Percentiles rank a stretch among this genome's conserved stretches.
Evolutionary conservation across 2,329 filamentous ascomycete genomes (phyloP).

Genomic region (Dothistroma pini): DNA sequence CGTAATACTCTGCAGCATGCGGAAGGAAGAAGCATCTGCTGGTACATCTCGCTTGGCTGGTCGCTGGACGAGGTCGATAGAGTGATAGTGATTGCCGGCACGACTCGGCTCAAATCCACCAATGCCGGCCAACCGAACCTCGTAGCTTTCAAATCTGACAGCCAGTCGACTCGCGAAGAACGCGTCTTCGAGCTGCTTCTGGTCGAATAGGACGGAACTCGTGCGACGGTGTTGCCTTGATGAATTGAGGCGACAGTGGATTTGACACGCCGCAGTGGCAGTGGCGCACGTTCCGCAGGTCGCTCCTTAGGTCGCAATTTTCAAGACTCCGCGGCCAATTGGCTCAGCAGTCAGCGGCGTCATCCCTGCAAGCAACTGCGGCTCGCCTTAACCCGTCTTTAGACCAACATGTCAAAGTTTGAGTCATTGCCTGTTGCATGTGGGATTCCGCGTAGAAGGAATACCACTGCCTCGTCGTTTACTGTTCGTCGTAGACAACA

Average conservation of each 20-base stretch:
- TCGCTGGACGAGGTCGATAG: neutral
- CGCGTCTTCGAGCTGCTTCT: neutral
- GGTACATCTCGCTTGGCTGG: neutral
- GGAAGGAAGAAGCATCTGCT: neutral
- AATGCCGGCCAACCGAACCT: neutral
- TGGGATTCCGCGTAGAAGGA: conserved; percentile 4
- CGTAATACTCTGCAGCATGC: neutral
- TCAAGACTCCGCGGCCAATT: conserved; percentile 13
- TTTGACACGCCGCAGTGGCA: conserved; percentile 6
- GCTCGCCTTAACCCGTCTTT: conserved; percentile 11
- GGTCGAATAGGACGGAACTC: neutral
- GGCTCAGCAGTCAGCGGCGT: conserved; percentile 12
- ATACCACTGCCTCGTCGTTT: neutral
- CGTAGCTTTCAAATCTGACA: neutral
- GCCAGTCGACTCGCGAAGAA: neutral
- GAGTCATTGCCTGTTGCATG: conserved; percentile 17
- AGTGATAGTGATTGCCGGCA: neutral
- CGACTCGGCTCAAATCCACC: neutral
- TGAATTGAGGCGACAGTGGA: neutral
- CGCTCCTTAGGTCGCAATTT: neutral
- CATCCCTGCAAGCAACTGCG: conserved; percentile 20
- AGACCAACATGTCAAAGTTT: conserved; percentile 8
- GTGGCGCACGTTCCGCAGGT: conserved; percentile 13
- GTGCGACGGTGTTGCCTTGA: neutral
- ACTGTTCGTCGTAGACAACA: neutral